Evolutionary conservation across 192 early-diverging fungal genomes (phyloP).

Genomic region (Coemansia erecta): DNA sequence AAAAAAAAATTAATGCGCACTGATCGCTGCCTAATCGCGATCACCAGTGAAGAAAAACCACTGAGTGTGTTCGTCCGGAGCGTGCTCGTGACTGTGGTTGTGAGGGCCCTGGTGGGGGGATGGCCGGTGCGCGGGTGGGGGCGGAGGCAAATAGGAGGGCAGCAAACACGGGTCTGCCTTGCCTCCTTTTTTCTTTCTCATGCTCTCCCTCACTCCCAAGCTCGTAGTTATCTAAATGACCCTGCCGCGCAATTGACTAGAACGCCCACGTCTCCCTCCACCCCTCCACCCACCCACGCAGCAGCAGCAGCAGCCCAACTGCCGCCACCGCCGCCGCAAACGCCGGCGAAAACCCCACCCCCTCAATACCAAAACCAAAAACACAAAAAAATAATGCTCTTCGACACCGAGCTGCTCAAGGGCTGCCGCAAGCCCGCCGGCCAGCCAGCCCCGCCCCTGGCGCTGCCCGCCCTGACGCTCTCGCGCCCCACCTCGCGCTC

Average conservation of each 20-base stretch:
- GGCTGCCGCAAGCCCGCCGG: no score
- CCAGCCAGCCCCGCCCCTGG: no score
- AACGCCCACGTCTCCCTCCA: conserved; percentile 20
- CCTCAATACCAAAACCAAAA: no score
- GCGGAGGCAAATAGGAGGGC: neutral
- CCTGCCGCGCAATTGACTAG: conserved; percentile 33
- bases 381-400: no score
- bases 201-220: neutral
- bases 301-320: neutral
- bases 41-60: neutral
- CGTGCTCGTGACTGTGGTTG: conserved; percentile 1
- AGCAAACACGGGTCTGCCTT: neutral
- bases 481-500: neutral
- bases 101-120: no score
- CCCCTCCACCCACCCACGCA: neutral
- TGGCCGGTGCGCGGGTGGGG: no score
- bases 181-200: neutral
- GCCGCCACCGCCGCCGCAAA: conserved; percentile 1
- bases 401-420: neutral
- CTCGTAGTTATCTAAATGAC: conserved; percentile 15
- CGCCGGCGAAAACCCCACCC: no score
- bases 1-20: conserved; percentile 3
- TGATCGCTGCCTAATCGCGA: neutral
- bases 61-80: no score
- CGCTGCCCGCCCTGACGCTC: no score